These are phyloP conservation scores for Tagetes patula DNA, from an alignment of 129 eudicot species.

Conservation along the genomic window DNA sequence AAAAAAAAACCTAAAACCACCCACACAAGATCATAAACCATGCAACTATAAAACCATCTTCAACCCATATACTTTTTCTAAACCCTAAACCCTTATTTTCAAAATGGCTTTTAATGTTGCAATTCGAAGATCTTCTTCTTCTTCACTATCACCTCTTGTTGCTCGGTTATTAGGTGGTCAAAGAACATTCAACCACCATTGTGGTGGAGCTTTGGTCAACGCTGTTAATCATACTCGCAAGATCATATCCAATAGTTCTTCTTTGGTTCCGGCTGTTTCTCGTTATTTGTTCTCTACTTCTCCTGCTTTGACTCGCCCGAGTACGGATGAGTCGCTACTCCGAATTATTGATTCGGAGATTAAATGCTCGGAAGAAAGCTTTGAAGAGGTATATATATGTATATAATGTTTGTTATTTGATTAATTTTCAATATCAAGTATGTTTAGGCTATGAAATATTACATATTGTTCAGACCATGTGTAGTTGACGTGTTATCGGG, in stretches of 20 bases:
- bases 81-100: conserved; percentile 17
- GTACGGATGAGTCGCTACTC: conserved; percentile 55
- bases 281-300: conserved; percentile 37
- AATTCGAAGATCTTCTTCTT: conserved; percentile 61
- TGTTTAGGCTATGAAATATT: no score
- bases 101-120: conserved; percentile 46
- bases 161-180: conserved; percentile 45
- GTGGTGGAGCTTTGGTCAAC: conserved; percentile 41
- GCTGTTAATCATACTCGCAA: conserved; percentile 37
- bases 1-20: no score
- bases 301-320: conserved; percentile 37
- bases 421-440: no score
- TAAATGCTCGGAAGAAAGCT: conserved; percentile 48
- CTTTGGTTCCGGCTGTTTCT: conserved; percentile 34
- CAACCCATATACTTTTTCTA: no score
- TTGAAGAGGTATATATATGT: conserved; percentile 35
- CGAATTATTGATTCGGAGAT: conserved; percentile 59
- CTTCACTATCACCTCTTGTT: conserved; percentile 57
- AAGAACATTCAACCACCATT: conserved; percentile 33
- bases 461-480: no score
- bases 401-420: not conserved
- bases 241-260: conserved; percentile 17
- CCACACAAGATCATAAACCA: no score
- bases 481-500: no score
- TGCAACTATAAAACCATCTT: no score